Evolutionary conservation across 331 rosid species (phyloP).

Genomic region (Cydonia oblonga): DNA sequence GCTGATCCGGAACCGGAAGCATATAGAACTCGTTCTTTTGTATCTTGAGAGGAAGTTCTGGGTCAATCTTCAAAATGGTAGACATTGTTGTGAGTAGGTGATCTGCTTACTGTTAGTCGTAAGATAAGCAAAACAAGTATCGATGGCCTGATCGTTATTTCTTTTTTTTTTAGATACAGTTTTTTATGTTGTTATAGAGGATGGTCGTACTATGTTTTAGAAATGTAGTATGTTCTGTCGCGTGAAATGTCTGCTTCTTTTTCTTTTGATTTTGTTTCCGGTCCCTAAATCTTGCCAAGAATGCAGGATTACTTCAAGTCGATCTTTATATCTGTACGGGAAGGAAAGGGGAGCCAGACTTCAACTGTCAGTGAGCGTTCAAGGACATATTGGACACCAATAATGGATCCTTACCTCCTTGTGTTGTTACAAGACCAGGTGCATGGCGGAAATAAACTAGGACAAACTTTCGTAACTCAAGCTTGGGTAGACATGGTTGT

Average conservation of each 20-base stretch:
- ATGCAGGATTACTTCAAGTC: constrained; percentile 4
- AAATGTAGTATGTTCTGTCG: background rate
- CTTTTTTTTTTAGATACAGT: no score
- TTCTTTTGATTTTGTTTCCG: background rate
- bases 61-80: background rate
- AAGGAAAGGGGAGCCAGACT: constrained; percentile 28
- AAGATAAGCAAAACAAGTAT: background rate
- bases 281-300: background rate
- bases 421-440: constrained; percentile 58
- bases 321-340: constrained; percentile 24
- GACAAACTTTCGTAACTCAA: constrained; percentile 52
- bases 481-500: constrained; percentile 61
- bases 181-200: no score
- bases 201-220: no score
- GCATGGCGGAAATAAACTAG: constrained; percentile 48
- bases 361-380: constrained; percentile 36
- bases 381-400: constrained; percentile 74
- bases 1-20: background rate
- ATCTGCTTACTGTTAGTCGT: background rate
- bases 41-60: background rate
- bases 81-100: background rate
- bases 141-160: background rate
- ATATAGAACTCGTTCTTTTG: background rate
- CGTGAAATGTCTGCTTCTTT: background rate
- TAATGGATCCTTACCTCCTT: constrained; percentile 57